These are phyloP conservation scores for Sporisorium reilianum DNA, from an alignment of 1,284 basidiomycete genomes.

Conservation along the genomic window DNA sequence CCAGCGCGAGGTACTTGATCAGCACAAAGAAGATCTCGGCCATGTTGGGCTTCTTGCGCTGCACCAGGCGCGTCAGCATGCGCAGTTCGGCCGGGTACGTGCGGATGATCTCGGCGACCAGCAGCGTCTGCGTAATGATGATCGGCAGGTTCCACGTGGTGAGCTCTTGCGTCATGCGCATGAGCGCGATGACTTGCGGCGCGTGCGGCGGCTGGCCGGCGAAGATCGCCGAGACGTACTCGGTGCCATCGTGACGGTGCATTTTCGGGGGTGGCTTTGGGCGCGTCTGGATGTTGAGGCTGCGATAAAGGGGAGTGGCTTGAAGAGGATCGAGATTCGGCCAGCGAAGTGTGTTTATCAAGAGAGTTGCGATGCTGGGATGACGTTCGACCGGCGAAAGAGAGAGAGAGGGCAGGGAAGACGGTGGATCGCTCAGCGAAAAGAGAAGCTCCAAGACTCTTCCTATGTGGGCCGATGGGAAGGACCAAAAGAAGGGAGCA, in stretches of 20 bases:
- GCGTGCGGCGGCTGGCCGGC: conserved; percentile 12
- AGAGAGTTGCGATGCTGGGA: neutral
- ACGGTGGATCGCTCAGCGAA: neutral
- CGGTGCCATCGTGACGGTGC: conserved; percentile 42
- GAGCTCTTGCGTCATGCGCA: conserved; percentile 25
- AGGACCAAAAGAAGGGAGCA: neutral
- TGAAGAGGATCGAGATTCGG: neutral
- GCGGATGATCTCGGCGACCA: conserved; percentile 40
- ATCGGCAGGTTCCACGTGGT: conserved; percentile 39
- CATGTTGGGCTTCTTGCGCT: conserved; percentile 42
- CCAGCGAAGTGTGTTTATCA: neutral
- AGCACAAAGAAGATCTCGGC: conserved; percentile 50
- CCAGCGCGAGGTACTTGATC: conserved; percentile 44
- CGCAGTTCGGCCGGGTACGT: conserved; percentile 43
- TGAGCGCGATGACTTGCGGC: conserved; percentile 28
- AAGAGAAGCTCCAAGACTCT: neutral
- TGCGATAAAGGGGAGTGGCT: no score
- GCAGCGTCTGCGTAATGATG: conserved; percentile 35
- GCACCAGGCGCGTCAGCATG: conserved; percentile 23
- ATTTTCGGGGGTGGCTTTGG: conserved; percentile 6
- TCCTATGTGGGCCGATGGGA: neutral
- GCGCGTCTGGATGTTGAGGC: no score
- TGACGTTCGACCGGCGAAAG: neutral
- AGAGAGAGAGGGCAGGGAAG: neutral
- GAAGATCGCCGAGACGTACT: conserved; percentile 30